Evolutionary conservation across 2,329 filamentous ascomycete species (phyloP).

Genomic region (Phialemonium atrogriseum): DNA sequence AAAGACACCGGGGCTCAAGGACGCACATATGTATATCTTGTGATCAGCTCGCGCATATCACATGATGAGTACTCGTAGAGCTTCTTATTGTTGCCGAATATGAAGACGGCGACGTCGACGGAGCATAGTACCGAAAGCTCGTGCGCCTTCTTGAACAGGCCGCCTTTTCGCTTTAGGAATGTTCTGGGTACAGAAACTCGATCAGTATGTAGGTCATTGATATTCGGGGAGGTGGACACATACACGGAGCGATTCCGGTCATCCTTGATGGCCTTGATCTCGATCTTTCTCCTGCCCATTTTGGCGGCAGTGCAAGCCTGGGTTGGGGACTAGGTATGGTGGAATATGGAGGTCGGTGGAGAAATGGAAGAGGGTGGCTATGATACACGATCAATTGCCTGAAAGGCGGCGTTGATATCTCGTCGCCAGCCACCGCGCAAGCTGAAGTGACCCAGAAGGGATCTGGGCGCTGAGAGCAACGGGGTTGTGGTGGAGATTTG

Average conservation of each 20-base stretch:
- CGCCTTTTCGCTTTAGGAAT: constrained; percentile 96
- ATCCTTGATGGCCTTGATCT: constrained; percentile 99
- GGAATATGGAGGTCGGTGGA: too few relatives aligned
- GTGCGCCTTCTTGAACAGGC: constrained; percentile 98
- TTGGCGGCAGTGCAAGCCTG: constrained; percentile 18
- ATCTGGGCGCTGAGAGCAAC: too few relatives aligned
- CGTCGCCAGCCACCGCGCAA: too few relatives aligned
- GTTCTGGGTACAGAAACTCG: constrained; percentile 50
- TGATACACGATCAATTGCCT: too few relatives aligned
- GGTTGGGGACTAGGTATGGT: constrained; percentile 5
- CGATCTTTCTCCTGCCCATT: constrained; percentile 99
- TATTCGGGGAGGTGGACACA: constrained; percentile 23
- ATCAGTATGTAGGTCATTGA: constrained; percentile 9
- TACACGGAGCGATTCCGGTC: constrained; percentile 97
- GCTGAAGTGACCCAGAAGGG: too few relatives aligned
- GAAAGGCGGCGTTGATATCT: too few relatives aligned
- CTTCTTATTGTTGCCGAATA: constrained; percentile 98
- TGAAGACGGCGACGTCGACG: constrained; percentile 96
- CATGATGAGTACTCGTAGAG: constrained; percentile 94
- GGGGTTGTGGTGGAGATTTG: too few relatives aligned
- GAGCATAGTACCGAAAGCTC: constrained; percentile 97
- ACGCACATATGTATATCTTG: constrained; percentile 84
- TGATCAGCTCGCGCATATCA: constrained; percentile 86
- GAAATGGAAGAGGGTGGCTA: too few relatives aligned
- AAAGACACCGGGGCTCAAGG: constrained; percentile 5